Base-by-base conservation (phyloP, 2,329 filamentous ascomycete genomes). In the Talaromyces sp. region DNA sequence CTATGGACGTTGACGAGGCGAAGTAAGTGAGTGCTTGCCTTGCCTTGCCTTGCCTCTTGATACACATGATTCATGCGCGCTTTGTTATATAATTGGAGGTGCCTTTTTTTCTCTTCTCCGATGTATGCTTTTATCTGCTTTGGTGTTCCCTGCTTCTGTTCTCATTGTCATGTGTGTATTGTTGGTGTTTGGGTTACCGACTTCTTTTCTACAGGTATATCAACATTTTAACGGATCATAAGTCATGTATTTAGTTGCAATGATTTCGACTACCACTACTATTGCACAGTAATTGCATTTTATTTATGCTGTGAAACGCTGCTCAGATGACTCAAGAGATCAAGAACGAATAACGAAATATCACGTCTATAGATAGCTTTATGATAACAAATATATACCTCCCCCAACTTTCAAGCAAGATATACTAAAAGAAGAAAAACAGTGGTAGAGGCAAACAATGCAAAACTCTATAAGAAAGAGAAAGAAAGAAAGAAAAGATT, bases 171-270 rank as follows among this genome's bases (percentile, higher is more conserved):
- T 41, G n/a, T 52, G 19, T 39, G 39, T 52, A 33, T 51, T 37
- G 46, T 52, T 39, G 48, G 48, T 52, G 48, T 52, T 51, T 52
- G 48, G 48, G 48, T 52, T 52, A 52, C 48, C 48, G 35, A 25
- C 19, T 36, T 15, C 35, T 8, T 52, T 17, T 36, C 48, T 37
- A 37, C 35, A 25, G 48, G 48, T 39, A 36, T 52, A 52, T 52
- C 48, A 39, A 15, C 22, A 52, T 39, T 25, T 39, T 39, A 37
- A 39, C 48, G 48, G 48, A 52, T 39, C 48, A 52, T 52, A 52
- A 36, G 48, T 52, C 48, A 52, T 52, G 33, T 52, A 52, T 52
- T 52, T 52, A 52, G 22, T 39, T 28, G 36, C 48, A 39, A 52
- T 39, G 33, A 52, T 52, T 39, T 52, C 45, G 33, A 46, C 25